Evolutionary conservation across 129 eudicot species (phyloP).

Genomic region (Scalesia atractyloides): DNA sequence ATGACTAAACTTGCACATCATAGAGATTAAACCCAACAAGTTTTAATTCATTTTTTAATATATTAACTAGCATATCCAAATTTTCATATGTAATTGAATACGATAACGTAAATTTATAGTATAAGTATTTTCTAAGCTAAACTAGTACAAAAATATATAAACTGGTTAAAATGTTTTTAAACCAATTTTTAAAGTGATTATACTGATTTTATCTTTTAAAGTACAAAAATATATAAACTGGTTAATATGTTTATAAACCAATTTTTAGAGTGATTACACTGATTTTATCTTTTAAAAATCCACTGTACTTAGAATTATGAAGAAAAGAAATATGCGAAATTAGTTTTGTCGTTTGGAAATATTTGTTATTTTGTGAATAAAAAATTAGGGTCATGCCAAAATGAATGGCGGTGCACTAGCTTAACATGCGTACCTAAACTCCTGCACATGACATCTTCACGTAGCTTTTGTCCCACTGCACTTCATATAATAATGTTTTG

Average conservation of each 20-base stretch:
- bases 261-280: not conserved
- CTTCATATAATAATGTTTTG: too few relatives aligned
- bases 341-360: not conserved
- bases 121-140: too few relatives aligned
- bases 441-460: conserved; percentile 22
- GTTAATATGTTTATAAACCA: not conserved
- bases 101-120: not conserved
- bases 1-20: too few relatives aligned
- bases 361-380: not conserved
- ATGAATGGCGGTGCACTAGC: not conserved
- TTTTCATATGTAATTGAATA: not conserved
- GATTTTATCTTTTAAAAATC: not conserved
- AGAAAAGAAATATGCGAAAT: not conserved
- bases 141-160: not conserved
- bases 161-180: not conserved
- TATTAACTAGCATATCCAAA: not conserved
- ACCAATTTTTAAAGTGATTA: not conserved
- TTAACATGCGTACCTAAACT: conserved; percentile 28
- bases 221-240: not conserved
- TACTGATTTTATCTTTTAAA: not conserved
- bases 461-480: conserved; percentile 17
- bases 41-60: too few relatives aligned
- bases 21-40: too few relatives aligned
- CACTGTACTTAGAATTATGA: not conserved
- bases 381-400: not conserved